Evolutionary conservation across 345 rosid species (phyloP).

Genomic region (Murraya koenigii): DNA sequence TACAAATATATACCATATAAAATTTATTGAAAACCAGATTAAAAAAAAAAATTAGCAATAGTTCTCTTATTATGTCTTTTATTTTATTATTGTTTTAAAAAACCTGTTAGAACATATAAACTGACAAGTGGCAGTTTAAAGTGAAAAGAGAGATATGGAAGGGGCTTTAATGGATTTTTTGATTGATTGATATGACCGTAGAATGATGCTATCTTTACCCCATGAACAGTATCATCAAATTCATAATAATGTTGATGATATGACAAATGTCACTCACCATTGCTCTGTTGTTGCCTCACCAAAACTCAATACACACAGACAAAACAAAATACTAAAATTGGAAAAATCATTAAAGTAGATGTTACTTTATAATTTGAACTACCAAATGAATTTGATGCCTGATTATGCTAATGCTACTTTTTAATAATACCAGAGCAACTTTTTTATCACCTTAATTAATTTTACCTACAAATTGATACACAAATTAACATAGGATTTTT

Average conservation of each 20-base stretch:
- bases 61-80: no score
- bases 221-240: constrained; percentile 6
- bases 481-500: no score
- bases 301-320: not conserved
- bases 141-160: not conserved
- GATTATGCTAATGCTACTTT: no score
- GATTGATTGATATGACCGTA: constrained; percentile 17
- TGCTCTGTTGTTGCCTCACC: not conserved
- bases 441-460: no score
- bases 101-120: not conserved
- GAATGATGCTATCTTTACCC: not conserved
- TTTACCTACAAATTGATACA: no score
- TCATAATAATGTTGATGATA: not conserved
- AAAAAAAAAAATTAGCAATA: no score
- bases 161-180: no score
- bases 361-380: not conserved
- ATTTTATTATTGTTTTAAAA: no score
- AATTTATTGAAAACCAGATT: no score
- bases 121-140: not conserved
- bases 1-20: no score
- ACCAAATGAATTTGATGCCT: no score
- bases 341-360: not conserved
- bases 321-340: not conserved
- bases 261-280: not conserved
- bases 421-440: no score